These are phyloP conservation scores for Penicillium rolfsii DNA, from an alignment of 2,329 filamentous ascomycete genomes.

Conservation along the genomic window DNA sequence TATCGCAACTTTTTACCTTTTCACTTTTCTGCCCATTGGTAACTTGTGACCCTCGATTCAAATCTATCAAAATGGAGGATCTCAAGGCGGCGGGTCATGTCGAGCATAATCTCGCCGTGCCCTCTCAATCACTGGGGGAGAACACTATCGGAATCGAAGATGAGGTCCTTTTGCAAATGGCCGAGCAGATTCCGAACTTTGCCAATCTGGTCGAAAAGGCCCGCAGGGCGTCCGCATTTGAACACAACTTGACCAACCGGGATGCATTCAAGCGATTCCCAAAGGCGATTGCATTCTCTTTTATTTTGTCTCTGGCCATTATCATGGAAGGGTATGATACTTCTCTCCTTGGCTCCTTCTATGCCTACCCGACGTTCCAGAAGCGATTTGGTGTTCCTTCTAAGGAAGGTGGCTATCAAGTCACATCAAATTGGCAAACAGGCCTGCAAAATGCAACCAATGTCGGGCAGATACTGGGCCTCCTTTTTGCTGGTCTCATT, in stretches of 20 bases:
- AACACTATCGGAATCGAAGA: neutral
- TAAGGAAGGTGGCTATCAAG: neutral
- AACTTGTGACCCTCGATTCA: neutral
- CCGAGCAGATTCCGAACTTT: neutral
- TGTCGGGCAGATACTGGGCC: neutral
- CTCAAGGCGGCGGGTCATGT: neutral
- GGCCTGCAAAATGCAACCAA: neutral
- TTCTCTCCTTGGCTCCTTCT: neutral
- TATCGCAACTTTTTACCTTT: neutral
- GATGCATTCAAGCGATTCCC: neutral
- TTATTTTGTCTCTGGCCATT: neutral
- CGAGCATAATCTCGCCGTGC: neutral
- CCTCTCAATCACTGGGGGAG: neutral
- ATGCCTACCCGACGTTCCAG: neutral
- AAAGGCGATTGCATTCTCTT: neutral
- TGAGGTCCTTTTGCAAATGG: neutral
- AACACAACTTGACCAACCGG: neutral
- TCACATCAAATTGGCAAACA: neutral
- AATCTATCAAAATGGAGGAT: neutral
- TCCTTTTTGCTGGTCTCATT: neutral
- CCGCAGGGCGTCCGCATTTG: neutral
- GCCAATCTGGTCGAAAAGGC: neutral
- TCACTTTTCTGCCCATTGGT: neutral
- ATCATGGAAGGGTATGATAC: neutral
- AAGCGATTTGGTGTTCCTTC: neutral